Base-by-base conservation (phyloP, 495 filamentous ascomycete species). In the Penicillium macrosclerotiorum region DNA sequence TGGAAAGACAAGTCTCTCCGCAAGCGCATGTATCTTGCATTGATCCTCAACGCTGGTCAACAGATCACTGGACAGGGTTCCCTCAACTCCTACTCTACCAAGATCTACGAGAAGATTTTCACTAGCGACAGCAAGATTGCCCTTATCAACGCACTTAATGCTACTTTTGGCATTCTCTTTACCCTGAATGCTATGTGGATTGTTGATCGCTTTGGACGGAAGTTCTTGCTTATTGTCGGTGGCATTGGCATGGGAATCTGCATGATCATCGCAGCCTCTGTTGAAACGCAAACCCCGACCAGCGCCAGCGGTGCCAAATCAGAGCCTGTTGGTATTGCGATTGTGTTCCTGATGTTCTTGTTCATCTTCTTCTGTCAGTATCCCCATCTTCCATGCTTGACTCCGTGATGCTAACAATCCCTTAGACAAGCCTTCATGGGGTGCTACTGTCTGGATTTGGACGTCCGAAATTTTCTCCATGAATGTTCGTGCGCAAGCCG, bases 171-270 rank as follows among this genome's bases (percentile, higher is more conserved):
- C 42, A 73, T 73, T 42, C 14, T 73, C 54, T 85, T 82, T 34
- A 91, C 87, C 4, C 76, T 86, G 29, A 79, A 86, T 29, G 82
- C 85, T 12, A 80, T 91, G 54, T 90, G 78, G 64, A 65, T 80
- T 31, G 70, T 84, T 45, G 86, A 90, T 61, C 76, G 71, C 26
- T 73, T 86, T 43, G 86, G 86, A 43, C 81, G 86, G 36, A 84
- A 85, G 36, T 73, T 78, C 42, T 74, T 89, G 16, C 72, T 90
- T 11, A 77, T 89, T 42, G 69, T 74, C 42, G 84, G 86, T 59
- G 84, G 77, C 20, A 72, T 85, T 23, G 84, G 84, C n/a, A 89
- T 89, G 86, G 63, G 71, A 37, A 59, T 83, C 23, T 84, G 75
- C 62, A 81, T 85, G 65, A 83, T 81, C 58, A 82, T 86, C 44